Evolutionary conservation across 2,329 filamentous ascomycete genomes (phyloP).

Genomic region (Microsporum canis): DNA sequence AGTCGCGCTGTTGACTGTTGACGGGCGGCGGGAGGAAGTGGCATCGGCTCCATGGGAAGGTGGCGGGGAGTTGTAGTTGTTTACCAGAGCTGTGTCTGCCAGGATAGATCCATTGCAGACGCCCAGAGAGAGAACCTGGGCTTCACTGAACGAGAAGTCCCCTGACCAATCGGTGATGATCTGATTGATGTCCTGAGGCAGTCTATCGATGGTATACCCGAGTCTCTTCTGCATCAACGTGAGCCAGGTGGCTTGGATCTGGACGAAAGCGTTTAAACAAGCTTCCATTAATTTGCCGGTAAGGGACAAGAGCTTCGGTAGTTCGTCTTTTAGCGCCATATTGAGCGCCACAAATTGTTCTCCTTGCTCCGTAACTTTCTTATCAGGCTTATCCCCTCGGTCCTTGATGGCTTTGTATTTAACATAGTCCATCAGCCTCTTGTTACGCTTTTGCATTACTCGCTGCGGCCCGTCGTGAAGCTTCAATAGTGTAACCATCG

Average conservation of each 20-base stretch:
- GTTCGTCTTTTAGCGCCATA: constrained; percentile 81
- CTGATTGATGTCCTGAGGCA: constrained; percentile 55
- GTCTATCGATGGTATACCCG: constrained; percentile 56
- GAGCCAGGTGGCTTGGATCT: constrained; percentile 75
- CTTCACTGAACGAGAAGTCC: constrained; percentile 67
- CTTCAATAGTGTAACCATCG: constrained; percentile 66
- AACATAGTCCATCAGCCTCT: constrained; percentile 81
- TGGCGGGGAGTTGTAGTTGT: constrained; percentile 49
- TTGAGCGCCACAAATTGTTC: constrained; percentile 88
- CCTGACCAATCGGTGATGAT: constrained; percentile 67
- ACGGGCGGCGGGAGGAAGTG: constrained; percentile 38
- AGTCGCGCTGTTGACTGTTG: constrained; percentile 37
- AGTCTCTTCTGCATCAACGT: constrained; percentile 67
- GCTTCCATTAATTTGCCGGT: constrained; percentile 77
- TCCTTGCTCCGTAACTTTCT: constrained; percentile 69
- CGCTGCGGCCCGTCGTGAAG: constrained; percentile 73
- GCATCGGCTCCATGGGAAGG: constrained; percentile 30
- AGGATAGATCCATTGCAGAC: constrained; percentile 64
- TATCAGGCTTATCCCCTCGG: constrained; percentile 72
- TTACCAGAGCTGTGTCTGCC: constrained; percentile 45
- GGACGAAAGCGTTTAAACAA: constrained; percentile 71
- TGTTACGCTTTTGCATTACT: constrained; percentile 88
- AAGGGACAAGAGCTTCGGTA: constrained; percentile 69
- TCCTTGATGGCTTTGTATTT: constrained; percentile 67
- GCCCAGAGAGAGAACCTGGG: constrained; percentile 56